A percentile compares a stretch with the other conserved stretches of the same genome.
Evolutionary conservation across 2,329 filamentous ascomycete genomes (phyloP).

Genomic region (Curvularia lunata): DNA sequence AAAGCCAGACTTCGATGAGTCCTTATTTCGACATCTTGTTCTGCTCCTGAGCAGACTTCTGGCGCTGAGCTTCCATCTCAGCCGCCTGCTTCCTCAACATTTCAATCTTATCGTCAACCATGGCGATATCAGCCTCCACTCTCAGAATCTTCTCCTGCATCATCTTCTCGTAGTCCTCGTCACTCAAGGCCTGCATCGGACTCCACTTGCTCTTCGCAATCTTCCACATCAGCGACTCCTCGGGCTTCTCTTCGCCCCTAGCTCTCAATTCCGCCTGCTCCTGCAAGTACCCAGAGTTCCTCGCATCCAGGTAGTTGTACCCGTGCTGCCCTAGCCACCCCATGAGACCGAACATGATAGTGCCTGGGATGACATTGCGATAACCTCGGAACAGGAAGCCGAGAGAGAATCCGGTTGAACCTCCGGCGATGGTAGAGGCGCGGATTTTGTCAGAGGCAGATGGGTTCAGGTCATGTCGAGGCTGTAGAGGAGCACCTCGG

Average conservation of each 20-base stretch:
- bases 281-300: slow-evolving; percentile 46
- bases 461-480: slow-evolving; percentile 53
- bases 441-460: slow-evolving; percentile 65
- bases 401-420: slow-evolving; percentile 63
- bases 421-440: slow-evolving; percentile 74
- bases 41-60: slow-evolving; percentile 14
- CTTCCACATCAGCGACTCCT: slow-evolving; percentile 56
- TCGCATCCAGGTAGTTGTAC: slow-evolving; percentile 60
- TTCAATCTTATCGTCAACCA: slow-evolving; percentile 77
- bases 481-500: slow-evolving; percentile 31
- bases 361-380: slow-evolving; percentile 58
- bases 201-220: slow-evolving; percentile 70
- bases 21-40: background rate
- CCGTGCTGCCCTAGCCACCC: slow-evolving; percentile 63
- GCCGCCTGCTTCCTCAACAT: slow-evolving; percentile 49
- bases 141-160: slow-evolving; percentile 73
- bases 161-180: slow-evolving; percentile 75
- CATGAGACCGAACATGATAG: slow-evolving; percentile 64
- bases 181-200: slow-evolving; percentile 71
- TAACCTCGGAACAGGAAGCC: slow-evolving; percentile 61
- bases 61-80: slow-evolving; percentile 25
- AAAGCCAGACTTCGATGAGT: too few relatives aligned
- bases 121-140: slow-evolving; percentile 76
- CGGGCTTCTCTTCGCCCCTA: slow-evolving; percentile 35
- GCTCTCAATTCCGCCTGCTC: slow-evolving; percentile 45